Percentiles rank a stretch among this genome's conserved stretches.
Conservation (phyloP, 306 rosid genomes). For the Begonia peltatifolia region DNA sequence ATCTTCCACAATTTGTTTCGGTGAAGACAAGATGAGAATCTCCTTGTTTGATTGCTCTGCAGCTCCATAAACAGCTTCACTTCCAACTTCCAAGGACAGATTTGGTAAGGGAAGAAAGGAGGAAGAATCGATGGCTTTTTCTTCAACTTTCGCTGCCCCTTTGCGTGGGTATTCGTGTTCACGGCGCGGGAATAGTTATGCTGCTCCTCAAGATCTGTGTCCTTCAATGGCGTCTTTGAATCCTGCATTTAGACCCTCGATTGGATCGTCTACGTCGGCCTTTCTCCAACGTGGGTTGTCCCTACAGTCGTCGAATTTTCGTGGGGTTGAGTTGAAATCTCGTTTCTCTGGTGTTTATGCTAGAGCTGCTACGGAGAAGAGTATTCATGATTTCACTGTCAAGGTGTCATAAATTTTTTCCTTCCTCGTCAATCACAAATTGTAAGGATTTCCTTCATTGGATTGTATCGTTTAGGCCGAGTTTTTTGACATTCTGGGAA, state of each 20-base stretch:
- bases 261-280: slow-evolving; percentile 49
- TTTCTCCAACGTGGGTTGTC: slow-evolving; percentile 31
- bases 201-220: slow-evolving; percentile 11
- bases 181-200: slow-evolving; percentile 14
- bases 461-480: no score
- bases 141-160: slow-evolving; percentile 29
- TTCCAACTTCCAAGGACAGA: not conserved
- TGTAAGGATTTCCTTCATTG: no score
- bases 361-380: slow-evolving; percentile 65
- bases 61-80: not conserved
- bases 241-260: slow-evolving; percentile 31
- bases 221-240: slow-evolving; percentile 20
- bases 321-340: slow-evolving; percentile 17
- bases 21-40: no score
- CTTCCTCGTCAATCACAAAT: no score
- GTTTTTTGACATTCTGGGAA: no score
- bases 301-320: slow-evolving; percentile 19
- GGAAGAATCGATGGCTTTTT: slow-evolving; percentile 33
- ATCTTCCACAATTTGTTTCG: slow-evolving; percentile 8
- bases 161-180: slow-evolving; percentile 11
- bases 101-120: not conserved
- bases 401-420: slow-evolving; percentile 28
- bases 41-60: not conserved
- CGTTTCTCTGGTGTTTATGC: slow-evolving; percentile 45
- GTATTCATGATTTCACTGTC: slow-evolving; percentile 67